Evolutionary conservation across 768 basidiomycete genomes (phyloP).

Genomic region (Kondoa subrosea): DNA sequence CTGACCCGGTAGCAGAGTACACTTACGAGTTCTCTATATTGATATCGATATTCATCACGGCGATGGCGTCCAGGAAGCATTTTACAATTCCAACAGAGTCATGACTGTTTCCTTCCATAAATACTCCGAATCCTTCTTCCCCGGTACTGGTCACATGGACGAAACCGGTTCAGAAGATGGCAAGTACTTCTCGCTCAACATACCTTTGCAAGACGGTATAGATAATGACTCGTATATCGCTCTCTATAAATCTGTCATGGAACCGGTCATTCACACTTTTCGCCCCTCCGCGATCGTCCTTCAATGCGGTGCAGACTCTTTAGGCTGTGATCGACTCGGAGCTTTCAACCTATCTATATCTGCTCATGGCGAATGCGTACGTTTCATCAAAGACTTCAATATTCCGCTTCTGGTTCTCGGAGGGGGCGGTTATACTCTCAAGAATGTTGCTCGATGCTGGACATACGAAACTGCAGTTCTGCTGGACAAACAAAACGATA

Average conservation of each 20-base stretch:
- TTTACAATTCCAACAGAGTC: constrained; percentile 94
- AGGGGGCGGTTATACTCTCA: constrained; percentile 91
- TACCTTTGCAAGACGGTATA: constrained; percentile 86
- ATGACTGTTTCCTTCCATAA: constrained; percentile 99
- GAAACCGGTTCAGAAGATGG: constrained; percentile 68
- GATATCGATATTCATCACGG: constrained; percentile 99
- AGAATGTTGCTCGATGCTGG: constrained; percentile 97
- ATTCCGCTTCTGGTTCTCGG: constrained; percentile 81
- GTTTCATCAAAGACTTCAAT: constrained; percentile 82
- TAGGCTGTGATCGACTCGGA: constrained; percentile 84
- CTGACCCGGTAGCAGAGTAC: constrained; percentile 43
- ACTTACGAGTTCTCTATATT: constrained; percentile 87
- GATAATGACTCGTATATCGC: constrained; percentile 94
- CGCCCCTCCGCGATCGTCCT: constrained; percentile 78
- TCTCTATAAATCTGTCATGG: constrained; percentile 89
- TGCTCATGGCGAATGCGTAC: constrained; percentile 94
- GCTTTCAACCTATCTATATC: constrained; percentile 96
- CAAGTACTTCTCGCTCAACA: constrained; percentile 88
- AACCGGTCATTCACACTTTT: constrained; percentile 77
- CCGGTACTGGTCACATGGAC: constrained; percentile 86
- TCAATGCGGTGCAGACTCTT: constrained; percentile 90
- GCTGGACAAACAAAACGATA: constrained; percentile 48
- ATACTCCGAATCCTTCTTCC: constrained; percentile 64
- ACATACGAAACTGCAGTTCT: constrained; percentile 92
- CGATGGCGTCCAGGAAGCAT: constrained; percentile 88